phyloP scores from a whole-genome alignment of 164 flowering plant species.

The Sextonia rubra region DNA sequence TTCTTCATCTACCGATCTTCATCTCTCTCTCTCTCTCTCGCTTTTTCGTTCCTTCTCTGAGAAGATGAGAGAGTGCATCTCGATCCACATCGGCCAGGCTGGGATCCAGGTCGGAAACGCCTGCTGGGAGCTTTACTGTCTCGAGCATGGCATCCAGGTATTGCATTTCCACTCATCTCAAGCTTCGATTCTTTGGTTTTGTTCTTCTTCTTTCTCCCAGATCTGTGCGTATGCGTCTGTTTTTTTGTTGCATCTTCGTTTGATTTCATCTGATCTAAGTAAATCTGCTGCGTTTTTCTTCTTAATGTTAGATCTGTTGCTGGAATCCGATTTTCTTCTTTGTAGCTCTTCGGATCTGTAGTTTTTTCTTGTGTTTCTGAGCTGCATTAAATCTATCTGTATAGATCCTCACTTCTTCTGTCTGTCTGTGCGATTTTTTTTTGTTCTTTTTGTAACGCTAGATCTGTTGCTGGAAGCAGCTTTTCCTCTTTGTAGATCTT shows the following conservation, averaged over 20 bases:
- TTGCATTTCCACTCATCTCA: background rate
- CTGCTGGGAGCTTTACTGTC: conserved; percentile 45
- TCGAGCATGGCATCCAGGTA: conserved; percentile 53
- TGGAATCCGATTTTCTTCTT: background rate
- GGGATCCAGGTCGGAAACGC: conserved; percentile 53
- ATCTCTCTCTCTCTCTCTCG: background rate
- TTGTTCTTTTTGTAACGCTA: background rate
- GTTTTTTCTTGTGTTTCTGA: background rate
- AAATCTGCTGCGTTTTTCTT: background rate
- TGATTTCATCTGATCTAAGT: background rate
- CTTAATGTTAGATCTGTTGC: background rate
- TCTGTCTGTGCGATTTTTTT: background rate
- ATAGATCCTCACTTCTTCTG: background rate
- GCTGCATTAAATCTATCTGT: background rate
- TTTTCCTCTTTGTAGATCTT: too few relatives aligned
- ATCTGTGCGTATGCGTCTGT: background rate
- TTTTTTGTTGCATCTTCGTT: background rate
- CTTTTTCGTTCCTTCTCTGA: background rate
- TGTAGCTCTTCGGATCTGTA: background rate
- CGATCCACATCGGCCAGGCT: conserved; percentile 58
- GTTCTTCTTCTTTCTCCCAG: background rate
- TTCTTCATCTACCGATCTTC: background rate
- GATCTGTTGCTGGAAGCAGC: background rate
- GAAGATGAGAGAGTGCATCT: conserved; percentile 58
- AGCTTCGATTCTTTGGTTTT: background rate